phyloP scores from a whole-genome alignment of 305 asterid genomes.

The Solanum hybrid region DNA sequence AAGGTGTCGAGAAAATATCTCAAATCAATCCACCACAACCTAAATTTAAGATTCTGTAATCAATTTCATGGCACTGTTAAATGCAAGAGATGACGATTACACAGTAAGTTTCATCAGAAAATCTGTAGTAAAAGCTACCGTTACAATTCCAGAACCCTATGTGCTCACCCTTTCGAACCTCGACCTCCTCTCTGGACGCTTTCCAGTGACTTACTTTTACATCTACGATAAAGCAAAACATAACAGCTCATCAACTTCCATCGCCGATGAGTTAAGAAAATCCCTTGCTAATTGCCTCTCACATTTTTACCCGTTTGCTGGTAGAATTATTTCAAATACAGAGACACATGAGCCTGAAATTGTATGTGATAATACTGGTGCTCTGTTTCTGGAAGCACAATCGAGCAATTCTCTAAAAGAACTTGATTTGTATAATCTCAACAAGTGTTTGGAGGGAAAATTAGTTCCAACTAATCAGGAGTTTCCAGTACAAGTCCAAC shows the following conservation, averaged over 20 bases:
- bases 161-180: constrained; percentile 45
- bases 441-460: constrained; percentile 25
- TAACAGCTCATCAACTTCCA: neutral
- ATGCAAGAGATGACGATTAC: constrained; percentile 4
- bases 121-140: constrained; percentile 29
- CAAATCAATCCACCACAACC: neutral
- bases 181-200: constrained; percentile 50
- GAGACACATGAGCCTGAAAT: constrained; percentile 41
- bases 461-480: constrained; percentile 17
- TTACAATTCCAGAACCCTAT: constrained; percentile 17
- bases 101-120: constrained; percentile 22
- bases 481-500: constrained; percentile 34
- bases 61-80: neutral
- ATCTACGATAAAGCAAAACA: constrained; percentile 18
- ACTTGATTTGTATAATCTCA: constrained; percentile 35
- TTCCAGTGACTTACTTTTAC: constrained; percentile 51
- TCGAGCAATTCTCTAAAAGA: constrained; percentile 24
- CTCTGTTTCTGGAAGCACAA: constrained; percentile 32
- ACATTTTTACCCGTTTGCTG: constrained; percentile 48
- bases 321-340: constrained; percentile 28
- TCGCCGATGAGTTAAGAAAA: constrained; percentile 11
- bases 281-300: constrained; percentile 39
- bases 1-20: neutral
- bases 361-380: constrained; percentile 39
- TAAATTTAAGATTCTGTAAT: neutral